Evolutionary conservation across 306 rosid species (phyloP).

Genomic region (Prunus davidiana): DNA sequence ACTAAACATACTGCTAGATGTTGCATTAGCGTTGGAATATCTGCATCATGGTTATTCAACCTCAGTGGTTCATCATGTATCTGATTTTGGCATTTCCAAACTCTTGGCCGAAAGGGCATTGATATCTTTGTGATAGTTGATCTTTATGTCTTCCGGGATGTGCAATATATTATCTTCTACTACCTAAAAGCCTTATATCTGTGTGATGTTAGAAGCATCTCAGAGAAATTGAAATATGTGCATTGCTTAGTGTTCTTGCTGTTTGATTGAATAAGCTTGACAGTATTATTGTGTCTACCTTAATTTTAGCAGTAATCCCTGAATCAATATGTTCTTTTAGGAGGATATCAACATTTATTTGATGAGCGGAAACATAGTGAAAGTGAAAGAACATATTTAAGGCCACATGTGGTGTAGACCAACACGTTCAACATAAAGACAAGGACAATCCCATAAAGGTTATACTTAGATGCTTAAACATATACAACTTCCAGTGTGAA

Average conservation of each 20-base stretch:
- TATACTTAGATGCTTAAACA: neutral
- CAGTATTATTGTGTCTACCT: neutral
- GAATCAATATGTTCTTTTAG: neutral
- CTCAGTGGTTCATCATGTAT: conserved; percentile 24
- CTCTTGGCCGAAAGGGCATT: conserved; percentile 32
- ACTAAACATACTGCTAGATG: neutral
- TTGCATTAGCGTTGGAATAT: conserved; percentile 23
- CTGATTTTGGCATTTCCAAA: conserved; percentile 34
- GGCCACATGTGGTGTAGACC: neutral
- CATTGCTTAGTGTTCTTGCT: neutral
- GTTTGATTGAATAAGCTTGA: neutral
- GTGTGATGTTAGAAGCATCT: neutral
- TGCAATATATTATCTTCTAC: no score
- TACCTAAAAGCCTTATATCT: neutral
- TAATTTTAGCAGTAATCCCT: neutral
- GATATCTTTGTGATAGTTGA: no score
- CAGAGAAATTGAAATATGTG: neutral
- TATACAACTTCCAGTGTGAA: neutral
- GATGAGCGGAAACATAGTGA: neutral
- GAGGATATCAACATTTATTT: neutral
- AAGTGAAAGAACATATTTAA: neutral
- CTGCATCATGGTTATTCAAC: conserved; percentile 28
- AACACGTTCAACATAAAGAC: neutral
- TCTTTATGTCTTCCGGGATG: no score
- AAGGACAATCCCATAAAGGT: neutral